Conservation (phyloP, 192 early-diverging fungal species). For the Funneliformis geosporum region DNA sequence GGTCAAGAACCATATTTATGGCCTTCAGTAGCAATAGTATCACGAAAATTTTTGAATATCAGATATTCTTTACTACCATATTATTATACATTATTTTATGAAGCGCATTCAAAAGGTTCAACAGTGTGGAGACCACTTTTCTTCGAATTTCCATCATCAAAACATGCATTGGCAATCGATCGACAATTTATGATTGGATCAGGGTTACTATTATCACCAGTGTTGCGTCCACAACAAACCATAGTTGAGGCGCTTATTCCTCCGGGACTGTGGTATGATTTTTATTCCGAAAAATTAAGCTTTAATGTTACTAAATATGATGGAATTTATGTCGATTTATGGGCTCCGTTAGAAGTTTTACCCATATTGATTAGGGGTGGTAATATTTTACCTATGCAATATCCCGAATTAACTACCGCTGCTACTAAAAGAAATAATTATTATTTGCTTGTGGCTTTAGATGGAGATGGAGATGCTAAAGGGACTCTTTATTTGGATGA, state of each 20-base stretch:
- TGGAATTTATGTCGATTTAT: not conserved
- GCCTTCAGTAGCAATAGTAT: slow-evolving; percentile 56
- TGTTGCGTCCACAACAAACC: slow-evolving; percentile 45
- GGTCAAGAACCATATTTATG: slow-evolving; percentile 69
- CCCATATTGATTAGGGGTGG: slow-evolving; percentile 67
- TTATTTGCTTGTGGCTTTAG: slow-evolving; percentile 56
- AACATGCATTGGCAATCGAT: slow-evolving; percentile 46
- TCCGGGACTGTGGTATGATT: slow-evolving; percentile 65
- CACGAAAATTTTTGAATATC: slow-evolving; percentile 52
- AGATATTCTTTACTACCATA: slow-evolving; percentile 69
- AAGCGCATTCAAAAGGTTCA: slow-evolving; percentile 51
- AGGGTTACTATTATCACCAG: slow-evolving; percentile 60
- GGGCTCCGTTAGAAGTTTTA: slow-evolving; percentile 51
- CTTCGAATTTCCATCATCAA: slow-evolving; percentile 50
- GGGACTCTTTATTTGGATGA: slow-evolving; percentile 67
- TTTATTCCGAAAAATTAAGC: slow-evolving; percentile 35
- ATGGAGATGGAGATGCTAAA: slow-evolving; percentile 43
- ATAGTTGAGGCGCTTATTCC: slow-evolving; percentile 61
- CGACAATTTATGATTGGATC: slow-evolving; percentile 62
- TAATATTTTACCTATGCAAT: slow-evolving; percentile 56
- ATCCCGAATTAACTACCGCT: slow-evolving; percentile 51
- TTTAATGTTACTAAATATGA: slow-evolving; percentile 6
- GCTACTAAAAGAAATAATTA: slow-evolving; percentile 47
- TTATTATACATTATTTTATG: slow-evolving; percentile 58
- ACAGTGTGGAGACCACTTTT: slow-evolving; percentile 58